Percentiles rank a stretch among this genome's conserved stretches.
Evolutionary conservation across 2,329 filamentous ascomycete species (phyloP).

Genomic region (Trichoderma sp.): DNA sequence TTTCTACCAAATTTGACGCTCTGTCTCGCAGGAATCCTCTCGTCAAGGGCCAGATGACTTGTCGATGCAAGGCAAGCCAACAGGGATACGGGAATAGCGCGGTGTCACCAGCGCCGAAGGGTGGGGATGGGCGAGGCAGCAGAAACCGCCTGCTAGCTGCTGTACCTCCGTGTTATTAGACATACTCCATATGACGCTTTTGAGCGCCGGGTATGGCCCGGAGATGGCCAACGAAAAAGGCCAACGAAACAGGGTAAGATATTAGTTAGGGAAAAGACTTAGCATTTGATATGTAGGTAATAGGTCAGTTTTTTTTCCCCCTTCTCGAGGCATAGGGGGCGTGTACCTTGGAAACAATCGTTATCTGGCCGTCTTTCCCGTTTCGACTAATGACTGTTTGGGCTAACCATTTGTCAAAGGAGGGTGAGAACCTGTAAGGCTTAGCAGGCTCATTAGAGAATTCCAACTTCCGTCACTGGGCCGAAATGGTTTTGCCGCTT

Average conservation of each 20-base stretch:
- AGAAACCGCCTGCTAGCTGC: not conserved
- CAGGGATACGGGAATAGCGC: constrained; percentile 1
- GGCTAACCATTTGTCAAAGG: not conserved
- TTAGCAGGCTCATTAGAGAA: not conserved
- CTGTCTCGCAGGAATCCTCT: not conserved
- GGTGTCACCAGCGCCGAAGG: not conserved
- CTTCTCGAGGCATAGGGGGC: not conserved
- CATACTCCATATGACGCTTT: not conserved
- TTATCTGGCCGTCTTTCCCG: not conserved
- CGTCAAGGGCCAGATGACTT: not conserved
- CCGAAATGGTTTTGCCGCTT: not conserved
- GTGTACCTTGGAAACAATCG: not conserved
- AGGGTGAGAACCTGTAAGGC: constrained; percentile 1
- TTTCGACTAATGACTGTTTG: not conserved
- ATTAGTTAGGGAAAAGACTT: not conserved
- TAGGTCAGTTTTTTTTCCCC: not conserved
- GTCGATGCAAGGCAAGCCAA: not conserved
- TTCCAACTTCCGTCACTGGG: not conserved
- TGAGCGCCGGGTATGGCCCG: not conserved
- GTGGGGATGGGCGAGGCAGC: not conserved
- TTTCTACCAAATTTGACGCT: not conserved
- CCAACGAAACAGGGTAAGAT: not conserved
- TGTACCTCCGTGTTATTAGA: not conserved
- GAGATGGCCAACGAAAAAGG: not conserved
- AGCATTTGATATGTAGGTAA: not conserved